Percentiles rank a stretch among this genome's conserved stretches.
Evolutionary conservation across 495 filamentous ascomycete genomes (phyloP).

Genomic region (Aspergillus carlsbadensis): DNA sequence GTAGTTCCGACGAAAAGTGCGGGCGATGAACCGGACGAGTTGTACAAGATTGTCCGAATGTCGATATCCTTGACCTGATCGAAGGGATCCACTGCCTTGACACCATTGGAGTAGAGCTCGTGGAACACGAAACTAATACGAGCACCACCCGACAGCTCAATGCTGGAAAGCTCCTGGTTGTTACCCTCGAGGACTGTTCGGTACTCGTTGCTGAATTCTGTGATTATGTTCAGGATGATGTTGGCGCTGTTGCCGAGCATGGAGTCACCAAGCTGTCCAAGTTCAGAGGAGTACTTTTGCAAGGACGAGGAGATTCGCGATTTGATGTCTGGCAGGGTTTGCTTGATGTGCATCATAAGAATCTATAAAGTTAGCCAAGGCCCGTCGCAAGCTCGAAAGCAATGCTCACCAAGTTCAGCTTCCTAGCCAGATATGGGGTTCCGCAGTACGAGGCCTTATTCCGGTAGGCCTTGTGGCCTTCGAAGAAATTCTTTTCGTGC

Average conservation of each 20-base stretch:
- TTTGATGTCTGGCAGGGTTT: conserved; percentile 98
- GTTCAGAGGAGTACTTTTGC: conserved; percentile 85
- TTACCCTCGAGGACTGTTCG: conserved; percentile 94
- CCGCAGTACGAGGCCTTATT: conserved; percentile 99
- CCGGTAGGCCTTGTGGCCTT: conserved; percentile 96
- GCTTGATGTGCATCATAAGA: conserved; percentile 99
- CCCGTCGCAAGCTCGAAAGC: not conserved
- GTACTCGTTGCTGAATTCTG: conserved; percentile 97
- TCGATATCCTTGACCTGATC: conserved; percentile 97
- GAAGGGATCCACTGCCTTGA: conserved; percentile 98
- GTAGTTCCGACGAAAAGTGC: conserved; percentile 97
- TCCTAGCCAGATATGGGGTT: conserved; percentile 93
- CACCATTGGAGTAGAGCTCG: conserved; percentile 95
- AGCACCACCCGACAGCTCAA: conserved; percentile 93
- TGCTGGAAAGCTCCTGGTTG: conserved; percentile 90
- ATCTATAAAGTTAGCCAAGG: conserved; percentile 56
- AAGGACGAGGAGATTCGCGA: conserved; percentile 87
- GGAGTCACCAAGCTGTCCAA: conserved; percentile 82
- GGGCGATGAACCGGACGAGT: conserved; percentile 96
- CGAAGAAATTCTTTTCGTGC: conserved; percentile 95
- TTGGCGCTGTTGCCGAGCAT: conserved; percentile 96
- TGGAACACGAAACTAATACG: conserved; percentile 99
- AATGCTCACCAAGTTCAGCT: conserved; percentile 78
- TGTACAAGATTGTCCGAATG: conserved; percentile 94
- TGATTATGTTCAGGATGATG: conserved; percentile 97